A percentile compares a stretch with the other conserved stretches of the same genome.
phyloP scores from a whole-genome alignment of 352 stramenopile species.

The Albugo laibachii region DNA sequence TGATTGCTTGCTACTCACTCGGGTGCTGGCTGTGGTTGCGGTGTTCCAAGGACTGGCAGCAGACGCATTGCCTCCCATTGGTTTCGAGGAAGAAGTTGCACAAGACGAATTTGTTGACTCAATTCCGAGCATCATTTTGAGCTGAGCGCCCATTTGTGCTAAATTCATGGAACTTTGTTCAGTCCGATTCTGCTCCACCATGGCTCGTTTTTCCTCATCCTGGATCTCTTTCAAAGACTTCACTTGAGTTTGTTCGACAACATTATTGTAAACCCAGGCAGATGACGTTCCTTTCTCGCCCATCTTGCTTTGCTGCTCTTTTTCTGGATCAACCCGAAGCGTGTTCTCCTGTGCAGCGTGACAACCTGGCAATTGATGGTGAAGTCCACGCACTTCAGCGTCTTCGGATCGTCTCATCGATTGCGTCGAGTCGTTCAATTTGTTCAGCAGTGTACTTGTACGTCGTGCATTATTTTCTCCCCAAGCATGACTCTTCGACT shows the following conservation, averaged over 20 bases:
- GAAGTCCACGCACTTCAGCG: not conserved
- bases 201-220: constrained; percentile 38
- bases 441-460: not conserved
- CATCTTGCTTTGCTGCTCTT: not conserved
- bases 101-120: constrained; percentile 7
- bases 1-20: constrained; percentile 27
- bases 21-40: constrained; percentile 14
- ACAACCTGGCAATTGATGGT: not conserved
- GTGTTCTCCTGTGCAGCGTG: not conserved
- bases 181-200: constrained; percentile 20
- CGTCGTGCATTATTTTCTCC: not conserved
- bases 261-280: not conserved
- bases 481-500: not conserved
- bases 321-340: not conserved
- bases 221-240: constrained; percentile 66
- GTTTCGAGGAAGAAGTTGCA: constrained; percentile 2
- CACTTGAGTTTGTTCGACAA: constrained; percentile 7
- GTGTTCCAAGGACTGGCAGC: constrained; percentile 21
- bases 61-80: not conserved
- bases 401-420: not conserved
- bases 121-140: constrained; percentile 81
- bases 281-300: not conserved
- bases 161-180: constrained; percentile 22
- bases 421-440: not conserved
- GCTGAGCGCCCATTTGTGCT: constrained; percentile 59